Percentiles rank a stretch among this genome's conserved stretches.
Evolutionary conservation across 164 flowering plant species (phyloP).

Genomic region (Malania oleifera): DNA sequence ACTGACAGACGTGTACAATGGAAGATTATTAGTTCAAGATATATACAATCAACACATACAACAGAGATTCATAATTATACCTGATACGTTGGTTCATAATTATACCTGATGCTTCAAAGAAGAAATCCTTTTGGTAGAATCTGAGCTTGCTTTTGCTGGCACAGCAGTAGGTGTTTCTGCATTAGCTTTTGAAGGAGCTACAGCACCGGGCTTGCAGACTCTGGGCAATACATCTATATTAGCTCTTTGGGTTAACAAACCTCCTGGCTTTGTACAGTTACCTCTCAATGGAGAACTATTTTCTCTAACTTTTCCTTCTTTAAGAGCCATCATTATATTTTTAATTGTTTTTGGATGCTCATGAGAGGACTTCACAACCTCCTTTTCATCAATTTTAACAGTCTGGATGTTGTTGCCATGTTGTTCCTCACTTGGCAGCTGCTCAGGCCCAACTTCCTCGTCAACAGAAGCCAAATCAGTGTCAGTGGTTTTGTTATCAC

Average conservation of each 20-base stretch:
- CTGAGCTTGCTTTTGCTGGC: slow-evolving; percentile 37
- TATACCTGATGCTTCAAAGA: slow-evolving; percentile 72
- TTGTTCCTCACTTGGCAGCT: slow-evolving; percentile 33
- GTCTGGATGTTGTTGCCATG: slow-evolving; percentile 12
- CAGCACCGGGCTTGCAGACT: slow-evolving; percentile 41
- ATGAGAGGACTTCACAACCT: slow-evolving; percentile 23
- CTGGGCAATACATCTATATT: slow-evolving; percentile 51
- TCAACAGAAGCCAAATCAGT: slow-evolving; percentile 40
- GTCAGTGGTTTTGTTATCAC: slow-evolving; percentile 46
- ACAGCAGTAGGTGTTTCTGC: slow-evolving; percentile 31
- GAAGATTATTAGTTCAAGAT: neutral
- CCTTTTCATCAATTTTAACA: slow-evolving; percentile 34
- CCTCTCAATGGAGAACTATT: slow-evolving; percentile 84
- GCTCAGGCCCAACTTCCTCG: slow-evolving; percentile 43
- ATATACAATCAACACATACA: neutral
- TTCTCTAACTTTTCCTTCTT: slow-evolving; percentile 81
- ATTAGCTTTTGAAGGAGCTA: slow-evolving; percentile 42
- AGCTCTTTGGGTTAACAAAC: slow-evolving; percentile 35
- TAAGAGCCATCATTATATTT: slow-evolving; percentile 66
- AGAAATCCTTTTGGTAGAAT: slow-evolving; percentile 41
- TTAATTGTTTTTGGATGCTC: slow-evolving; percentile 68
- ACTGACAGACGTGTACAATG: slow-evolving; percentile 32
- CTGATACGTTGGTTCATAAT: neutral
- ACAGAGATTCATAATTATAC: neutral
- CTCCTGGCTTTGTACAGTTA: slow-evolving; percentile 41